A percentile compares a stretch with the other conserved stretches of the same genome.
Conservation (phyloP, 2,329 filamentous ascomycete genomes). For the Colletotrichum lentis region DNA sequence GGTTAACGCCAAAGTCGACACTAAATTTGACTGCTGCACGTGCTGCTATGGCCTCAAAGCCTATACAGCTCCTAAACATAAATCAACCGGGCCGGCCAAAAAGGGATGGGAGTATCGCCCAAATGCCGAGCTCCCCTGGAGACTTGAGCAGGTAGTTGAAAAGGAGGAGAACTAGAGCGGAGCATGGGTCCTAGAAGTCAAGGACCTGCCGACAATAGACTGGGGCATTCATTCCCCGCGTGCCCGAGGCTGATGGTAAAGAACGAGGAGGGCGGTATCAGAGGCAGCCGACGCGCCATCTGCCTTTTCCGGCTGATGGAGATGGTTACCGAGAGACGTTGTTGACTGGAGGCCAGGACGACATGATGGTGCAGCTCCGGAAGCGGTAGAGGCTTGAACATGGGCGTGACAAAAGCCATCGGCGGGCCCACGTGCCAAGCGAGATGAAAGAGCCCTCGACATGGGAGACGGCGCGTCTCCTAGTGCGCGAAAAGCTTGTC, state of each 20-base stretch:
- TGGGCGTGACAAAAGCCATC: background rate
- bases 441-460: slow-evolving; percentile 23
- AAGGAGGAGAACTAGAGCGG: slow-evolving; percentile 41
- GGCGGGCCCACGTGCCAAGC: slow-evolving; percentile 14
- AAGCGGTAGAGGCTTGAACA: slow-evolving; percentile 12
- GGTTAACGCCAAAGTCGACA: no score
- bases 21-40: no score
- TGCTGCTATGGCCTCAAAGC: no score
- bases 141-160: slow-evolving; percentile 33
- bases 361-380: slow-evolving; percentile 39
- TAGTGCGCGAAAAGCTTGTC: slow-evolving; percentile 5
- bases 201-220: slow-evolving; percentile 38
- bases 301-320: slow-evolving; percentile 35
- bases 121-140: slow-evolving; percentile 37
- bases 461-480: background rate
- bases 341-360: no score
- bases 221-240: slow-evolving; percentile 25
- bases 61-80: background rate
- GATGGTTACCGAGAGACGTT: slow-evolving; percentile 16
- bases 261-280: slow-evolving; percentile 29
- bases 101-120: slow-evolving; percentile 15
- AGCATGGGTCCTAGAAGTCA: slow-evolving; percentile 40
- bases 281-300: slow-evolving; percentile 37
- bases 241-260: slow-evolving; percentile 24
- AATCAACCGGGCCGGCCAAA: background rate